These are phyloP conservation scores for Amanita inopinata DNA, from an alignment of 768 basidiomycete species.

Conservation along the genomic window DNA sequence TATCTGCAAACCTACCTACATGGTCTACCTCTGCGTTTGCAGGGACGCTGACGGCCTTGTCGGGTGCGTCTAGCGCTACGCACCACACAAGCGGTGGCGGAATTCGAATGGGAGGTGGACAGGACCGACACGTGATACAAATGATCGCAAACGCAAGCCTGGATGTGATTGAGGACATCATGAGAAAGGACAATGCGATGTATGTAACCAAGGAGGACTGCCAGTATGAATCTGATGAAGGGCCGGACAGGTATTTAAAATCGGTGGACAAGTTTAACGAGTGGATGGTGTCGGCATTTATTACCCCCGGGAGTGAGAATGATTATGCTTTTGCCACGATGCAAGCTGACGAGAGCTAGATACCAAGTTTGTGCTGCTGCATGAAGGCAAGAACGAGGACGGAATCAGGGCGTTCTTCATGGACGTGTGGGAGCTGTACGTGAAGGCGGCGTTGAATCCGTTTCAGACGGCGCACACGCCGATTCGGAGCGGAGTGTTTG, in stretches of 20 bases:
- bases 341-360: slow-evolving; percentile 39
- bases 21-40: slow-evolving; percentile 92
- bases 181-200: slow-evolving; percentile 76
- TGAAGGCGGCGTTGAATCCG: slow-evolving; percentile 94
- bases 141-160: slow-evolving; percentile 98
- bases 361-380: slow-evolving; percentile 89
- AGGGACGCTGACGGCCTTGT: slow-evolving; percentile 78
- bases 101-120: slow-evolving; percentile 67
- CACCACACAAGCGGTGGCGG: slow-evolving; percentile 60
- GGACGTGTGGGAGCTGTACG: slow-evolving; percentile 95
- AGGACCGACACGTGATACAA: slow-evolving; percentile 91
- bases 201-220: slow-evolving; percentile 27
- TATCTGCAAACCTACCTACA: slow-evolving; percentile 76
- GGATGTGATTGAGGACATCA: slow-evolving; percentile 90
- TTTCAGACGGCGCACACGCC: slow-evolving; percentile 86
- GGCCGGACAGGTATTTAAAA: slow-evolving; percentile 74
- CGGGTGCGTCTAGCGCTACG: slow-evolving; percentile 71
- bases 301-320: slow-evolving; percentile 88
- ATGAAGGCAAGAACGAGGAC: slow-evolving; percentile 95
- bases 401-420: slow-evolving; percentile 88
- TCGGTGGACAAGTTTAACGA: slow-evolving; percentile 97
- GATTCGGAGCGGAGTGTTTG: slow-evolving; percentile 77
- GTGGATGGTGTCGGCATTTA: slow-evolving; percentile 95
- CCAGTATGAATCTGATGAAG: slow-evolving; percentile 12
- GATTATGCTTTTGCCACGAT: neutral